Base-by-base conservation (phyloP, 2,329 filamentous ascomycete species). In the Ceratocystis smalleyi region DNA sequence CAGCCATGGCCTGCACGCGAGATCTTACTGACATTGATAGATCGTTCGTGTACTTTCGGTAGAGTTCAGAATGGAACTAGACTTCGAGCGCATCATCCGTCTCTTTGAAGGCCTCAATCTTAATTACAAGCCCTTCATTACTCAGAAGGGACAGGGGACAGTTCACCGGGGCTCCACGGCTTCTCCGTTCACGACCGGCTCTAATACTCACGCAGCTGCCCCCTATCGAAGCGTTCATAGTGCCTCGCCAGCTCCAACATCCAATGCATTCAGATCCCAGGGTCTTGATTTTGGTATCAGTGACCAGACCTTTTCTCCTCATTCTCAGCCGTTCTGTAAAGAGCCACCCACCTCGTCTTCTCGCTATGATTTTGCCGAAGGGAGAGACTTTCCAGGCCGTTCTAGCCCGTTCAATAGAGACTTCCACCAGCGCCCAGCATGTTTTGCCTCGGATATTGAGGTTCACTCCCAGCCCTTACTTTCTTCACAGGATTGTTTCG, bases 101-200 rank as follows among this genome's bases (percentile, higher is more conserved):
- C 43, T 66, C 17, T 59, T 66, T 17, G 59, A 64, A n/a, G 65
- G 54, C 19, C 49, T 66, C 5, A 62, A 54, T n/a, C 43, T 66
- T 5, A 59, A 54, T 32, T 66, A 64, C 30, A 63, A 63, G 40
- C 65, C 62, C 10, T 64, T 64, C 15, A 61, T 66, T 19, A 22
- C 32, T 7, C 60, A 59, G 17, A 66, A 62, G 27, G 57, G 24
- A 6, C 49, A 27, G 27, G 54, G 27, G 17, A 32, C 60, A 15
- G 55, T 59, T 5, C 45, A 27, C 15, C 43, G 65, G 24, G 65
- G 62, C 17, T 62, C 65, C 10, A 66, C 65, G 17, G 62, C 59
- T 10, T 64, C 49, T 5, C 65, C 65, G 8, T 66, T 64, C n/a
- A 45, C 55, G 10, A 43, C 45, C 22, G 43, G 54, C 2, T 19